Percentiles rank a stretch among this genome's conserved stretches.
Conservation (phyloP, 495 filamentous ascomycete genomes). For the Aspergillus incahuasiensis region DNA sequence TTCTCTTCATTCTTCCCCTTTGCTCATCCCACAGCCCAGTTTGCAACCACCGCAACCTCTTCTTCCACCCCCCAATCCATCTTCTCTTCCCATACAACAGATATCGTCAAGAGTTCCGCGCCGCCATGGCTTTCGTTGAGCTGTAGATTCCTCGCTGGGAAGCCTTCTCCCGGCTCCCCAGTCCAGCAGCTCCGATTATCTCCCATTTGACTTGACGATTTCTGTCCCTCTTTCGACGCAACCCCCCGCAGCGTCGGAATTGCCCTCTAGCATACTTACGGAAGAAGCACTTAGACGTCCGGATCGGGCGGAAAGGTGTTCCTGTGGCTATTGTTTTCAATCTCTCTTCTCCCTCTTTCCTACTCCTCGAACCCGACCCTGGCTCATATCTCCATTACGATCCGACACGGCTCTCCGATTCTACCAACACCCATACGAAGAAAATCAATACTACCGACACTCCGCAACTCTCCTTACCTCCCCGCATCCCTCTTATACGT, state of each 20-base stretch:
- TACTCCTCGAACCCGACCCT: slow-evolving; percentile 11
- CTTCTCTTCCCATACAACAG: slow-evolving; percentile 34
- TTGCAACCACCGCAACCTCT: slow-evolving; percentile 29
- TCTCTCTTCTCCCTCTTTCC: slow-evolving; percentile 15
- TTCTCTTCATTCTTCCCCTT: slow-evolving; percentile 14
- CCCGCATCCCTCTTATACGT: slow-evolving; percentile 5
- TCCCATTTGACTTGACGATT: slow-evolving; percentile 75
- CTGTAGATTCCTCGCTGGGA: slow-evolving; percentile 89
- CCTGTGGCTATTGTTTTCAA: slow-evolving; percentile 22
- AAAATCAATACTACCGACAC: slow-evolving; percentile 3
- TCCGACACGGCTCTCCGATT: slow-evolving; percentile 6
- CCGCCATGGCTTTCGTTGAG: slow-evolving; percentile 82
- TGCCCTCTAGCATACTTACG: slow-evolving; percentile 40
- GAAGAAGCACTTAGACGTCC: slow-evolving; percentile 41
- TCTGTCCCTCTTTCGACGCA: slow-evolving; percentile 55
- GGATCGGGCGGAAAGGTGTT: slow-evolving; percentile 38
- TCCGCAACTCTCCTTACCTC: neutral
- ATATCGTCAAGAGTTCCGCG: slow-evolving; percentile 84
- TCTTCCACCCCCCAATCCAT: slow-evolving; percentile 17
- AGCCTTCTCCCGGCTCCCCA: slow-evolving; percentile 69
- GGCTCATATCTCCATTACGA: slow-evolving; percentile 8
- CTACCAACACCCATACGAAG: slow-evolving; percentile 14
- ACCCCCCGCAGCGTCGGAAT: slow-evolving; percentile 43
- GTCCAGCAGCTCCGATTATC: slow-evolving; percentile 73
- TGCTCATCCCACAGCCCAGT: slow-evolving; percentile 25